Base-by-base conservation (phyloP, 345 rosid genomes). In the Sonneratia caseolaris region DNA sequence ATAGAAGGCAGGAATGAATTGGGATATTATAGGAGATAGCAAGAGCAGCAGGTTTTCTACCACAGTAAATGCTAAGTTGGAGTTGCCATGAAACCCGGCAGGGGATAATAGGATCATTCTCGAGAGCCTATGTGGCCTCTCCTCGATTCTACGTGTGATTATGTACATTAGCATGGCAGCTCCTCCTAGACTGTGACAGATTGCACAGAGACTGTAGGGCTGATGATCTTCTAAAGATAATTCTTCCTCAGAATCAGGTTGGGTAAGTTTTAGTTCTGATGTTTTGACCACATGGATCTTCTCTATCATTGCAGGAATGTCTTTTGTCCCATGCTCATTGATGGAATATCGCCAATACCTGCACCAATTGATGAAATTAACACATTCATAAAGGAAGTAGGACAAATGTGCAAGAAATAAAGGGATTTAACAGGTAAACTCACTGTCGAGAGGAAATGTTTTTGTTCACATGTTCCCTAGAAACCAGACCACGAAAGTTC, bases 161-260 rank as follows among this genome's bases (percentile, higher is more conserved):
- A 89, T 82, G 64, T 92, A 86, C 91, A 89, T 92, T 69, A 95
- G 74, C 78, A 92, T 82, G 74, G 84, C 97, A 73, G 99, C 99
- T 78, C 99, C 99, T 48, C 99, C 99, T 79, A 95, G 79, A 80
- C 99, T 95, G 73, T 95, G 99, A 73, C 88, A 82, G 80, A 92
- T 70, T 57, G 97, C 96, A 84, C 93, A 92, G 19, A 95, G 99
- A 83, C 83, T 86, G 79, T 87, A 95, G 65, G 88, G 96, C 76
- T 91, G 92, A 62, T 27, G 37, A 35, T 27, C 66, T 27, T 84
- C 86, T 38, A 79, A 77, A 6, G 68, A 81, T 36, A 71, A 70
- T 76, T 89, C 98, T 75, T 89, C 92, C 62, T 76, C 79, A 0
- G 57, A 9, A 75, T 83, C 88, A 21, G 95, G 89, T 69, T 86